Conservation (phyloP, 306 rosid genomes). For the Sphenostylis stenocarpa region DNA sequence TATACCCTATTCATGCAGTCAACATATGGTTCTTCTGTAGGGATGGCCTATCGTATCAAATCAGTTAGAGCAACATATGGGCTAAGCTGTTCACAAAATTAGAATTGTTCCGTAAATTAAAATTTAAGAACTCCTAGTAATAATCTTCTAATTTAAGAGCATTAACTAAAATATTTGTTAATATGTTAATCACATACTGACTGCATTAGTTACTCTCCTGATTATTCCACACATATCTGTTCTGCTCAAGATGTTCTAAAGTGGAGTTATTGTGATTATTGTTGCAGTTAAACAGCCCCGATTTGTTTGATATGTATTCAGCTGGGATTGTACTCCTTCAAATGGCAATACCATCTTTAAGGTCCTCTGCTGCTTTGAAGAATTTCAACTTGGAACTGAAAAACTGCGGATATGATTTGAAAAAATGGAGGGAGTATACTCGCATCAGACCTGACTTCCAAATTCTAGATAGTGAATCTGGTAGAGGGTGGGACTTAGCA, state of each 20-base stretch:
- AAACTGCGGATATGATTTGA: constrained; percentile 68
- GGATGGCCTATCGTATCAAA: background rate
- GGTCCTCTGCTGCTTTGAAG: constrained; percentile 77
- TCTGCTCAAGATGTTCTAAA: constrained; percentile 28
- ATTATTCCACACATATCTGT: background rate
- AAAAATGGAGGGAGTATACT: constrained; percentile 72
- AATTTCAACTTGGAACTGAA: constrained; percentile 80
- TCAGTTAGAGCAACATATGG: background rate
- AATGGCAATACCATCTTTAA: constrained; percentile 86
- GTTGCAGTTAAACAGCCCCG: constrained; percentile 93
- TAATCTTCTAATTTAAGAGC: background rate
- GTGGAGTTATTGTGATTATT: constrained; percentile 32
- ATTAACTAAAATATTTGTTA: background rate
- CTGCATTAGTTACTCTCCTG: background rate
- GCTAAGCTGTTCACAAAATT: background rate
- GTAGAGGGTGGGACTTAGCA: constrained; percentile 92
- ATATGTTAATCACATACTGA: background rate
- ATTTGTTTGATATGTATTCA: constrained; percentile 93
- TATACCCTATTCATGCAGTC: constrained; percentile 18
- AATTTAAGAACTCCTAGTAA: background rate
- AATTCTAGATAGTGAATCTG: constrained; percentile 77
- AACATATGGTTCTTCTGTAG: constrained; percentile 7
- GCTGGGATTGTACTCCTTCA: constrained; percentile 93
- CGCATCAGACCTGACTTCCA: constrained; percentile 61
- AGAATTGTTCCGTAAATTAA: background rate